phyloP scores from a whole-genome alignment of 345 rosid species.

The Cardamine chenopodiifolia region DNA sequence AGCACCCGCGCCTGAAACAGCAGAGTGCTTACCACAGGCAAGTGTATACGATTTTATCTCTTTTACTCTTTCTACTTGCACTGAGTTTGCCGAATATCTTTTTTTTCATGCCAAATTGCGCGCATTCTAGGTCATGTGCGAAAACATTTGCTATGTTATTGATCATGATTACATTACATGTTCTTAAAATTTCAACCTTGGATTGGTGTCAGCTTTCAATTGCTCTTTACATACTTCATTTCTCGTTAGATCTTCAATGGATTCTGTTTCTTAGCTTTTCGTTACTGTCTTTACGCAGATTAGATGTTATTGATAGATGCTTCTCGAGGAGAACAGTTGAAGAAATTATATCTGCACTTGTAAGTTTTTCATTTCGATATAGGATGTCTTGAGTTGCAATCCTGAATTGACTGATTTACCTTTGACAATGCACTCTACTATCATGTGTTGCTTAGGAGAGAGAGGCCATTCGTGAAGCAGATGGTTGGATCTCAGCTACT shows the following conservation, averaged over 20 bases:
- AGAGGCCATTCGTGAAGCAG: conserved; percentile 47
- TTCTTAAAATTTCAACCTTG: conserved; percentile 3
- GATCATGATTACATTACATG: conserved; percentile 5
- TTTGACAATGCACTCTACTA: conserved; percentile 16
- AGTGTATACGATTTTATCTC: conserved; percentile 30
- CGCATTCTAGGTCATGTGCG: conserved; percentile 13
- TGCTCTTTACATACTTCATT: conserved; percentile 5
- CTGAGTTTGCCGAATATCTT: neutral
- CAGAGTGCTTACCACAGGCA: conserved; percentile 65
- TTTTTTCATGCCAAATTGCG: conserved; percentile 11
- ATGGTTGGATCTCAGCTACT: conserved; percentile 64
- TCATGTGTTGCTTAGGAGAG: conserved; percentile 53
- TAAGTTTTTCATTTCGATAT: conserved; percentile 45
- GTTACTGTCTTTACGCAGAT: conserved; percentile 50
- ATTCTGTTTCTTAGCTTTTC: conserved; percentile 17
- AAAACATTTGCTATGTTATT: neutral
- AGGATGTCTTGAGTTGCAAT: neutral
- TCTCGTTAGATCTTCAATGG: conserved; percentile 7
- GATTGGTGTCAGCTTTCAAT: conserved; percentile 5
- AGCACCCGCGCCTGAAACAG: conserved; percentile 61
- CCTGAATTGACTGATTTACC: conserved; percentile 3
- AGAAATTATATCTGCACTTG: conserved; percentile 82
- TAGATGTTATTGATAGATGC: conserved; percentile 74
- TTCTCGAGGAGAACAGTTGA: conserved; percentile 74
- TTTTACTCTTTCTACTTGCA: conserved; percentile 2